Conservation (phyloP, 169 alveolate species). For the Babesia bigemina region DNA sequence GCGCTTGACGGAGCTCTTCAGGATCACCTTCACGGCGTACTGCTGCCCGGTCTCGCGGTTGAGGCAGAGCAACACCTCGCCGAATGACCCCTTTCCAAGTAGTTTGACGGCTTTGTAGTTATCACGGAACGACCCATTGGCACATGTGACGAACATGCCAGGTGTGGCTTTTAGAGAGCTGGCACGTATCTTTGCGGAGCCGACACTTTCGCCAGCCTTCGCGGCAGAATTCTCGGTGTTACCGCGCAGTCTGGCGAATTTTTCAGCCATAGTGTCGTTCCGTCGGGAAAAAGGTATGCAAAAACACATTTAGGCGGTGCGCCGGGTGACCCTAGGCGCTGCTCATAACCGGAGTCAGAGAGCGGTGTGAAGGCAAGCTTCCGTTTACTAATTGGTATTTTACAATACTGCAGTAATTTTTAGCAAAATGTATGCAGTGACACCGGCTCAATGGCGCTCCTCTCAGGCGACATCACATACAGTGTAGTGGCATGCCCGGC, state of each 20-base stretch:
- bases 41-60: constrained; percentile 86
- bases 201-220: not conserved
- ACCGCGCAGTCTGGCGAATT: constrained; percentile 32
- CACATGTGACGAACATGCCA: constrained; percentile 88
- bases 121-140: constrained; percentile 81
- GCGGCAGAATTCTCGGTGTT: not conserved
- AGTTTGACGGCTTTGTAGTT: constrained; percentile 86
- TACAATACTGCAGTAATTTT: too few relatives aligned
- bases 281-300: not conserved
- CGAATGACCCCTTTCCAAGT: constrained; percentile 92
- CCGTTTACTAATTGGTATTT: too few relatives aligned
- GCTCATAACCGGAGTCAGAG: not conserved
- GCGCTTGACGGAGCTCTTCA: constrained; percentile 84
- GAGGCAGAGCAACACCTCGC: constrained; percentile 87
- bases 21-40: constrained; percentile 90
- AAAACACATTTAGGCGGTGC: constrained; percentile 22
- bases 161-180: constrained; percentile 80
- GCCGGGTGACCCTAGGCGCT: constrained; percentile 29
- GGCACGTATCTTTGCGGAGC: constrained; percentile 15
- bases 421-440: not conserved
- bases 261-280: constrained; percentile 21
- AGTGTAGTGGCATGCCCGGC: constrained; percentile 28
- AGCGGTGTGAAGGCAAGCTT: too few relatives aligned
- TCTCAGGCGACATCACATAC: not conserved
- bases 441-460: not conserved